A percentile compares a stretch with the other conserved stretches of the same genome.
Conservation (phyloP, 495 filamentous ascomycete species). For the Penicillium pulvis region DNA sequence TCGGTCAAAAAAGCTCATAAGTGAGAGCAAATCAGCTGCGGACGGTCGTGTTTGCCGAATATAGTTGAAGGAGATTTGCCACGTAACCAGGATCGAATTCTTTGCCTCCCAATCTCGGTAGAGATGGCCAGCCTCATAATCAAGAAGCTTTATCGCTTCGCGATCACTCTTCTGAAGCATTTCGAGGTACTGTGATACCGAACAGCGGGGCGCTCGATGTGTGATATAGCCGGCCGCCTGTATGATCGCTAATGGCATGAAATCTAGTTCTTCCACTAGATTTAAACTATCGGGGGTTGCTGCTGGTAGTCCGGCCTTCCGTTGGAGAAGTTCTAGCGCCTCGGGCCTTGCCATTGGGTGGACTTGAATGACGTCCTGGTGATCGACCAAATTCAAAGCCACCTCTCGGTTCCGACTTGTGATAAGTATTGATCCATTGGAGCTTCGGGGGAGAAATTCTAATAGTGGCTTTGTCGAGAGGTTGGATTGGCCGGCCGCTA, state of each 20-base stretch:
- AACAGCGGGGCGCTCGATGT: not conserved
- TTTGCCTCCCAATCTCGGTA: not conserved
- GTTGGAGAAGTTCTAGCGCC: slow-evolving; percentile 40
- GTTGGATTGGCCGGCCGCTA: not conserved
- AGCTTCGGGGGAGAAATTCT: not conserved
- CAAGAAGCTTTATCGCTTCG: not conserved
- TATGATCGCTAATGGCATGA: slow-evolving; percentile 46
- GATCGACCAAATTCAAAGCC: slow-evolving; percentile 28
- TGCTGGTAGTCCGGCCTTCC: slow-evolving; percentile 28
- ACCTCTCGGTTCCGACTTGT: slow-evolving; percentile 31
- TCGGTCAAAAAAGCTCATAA: not conserved
- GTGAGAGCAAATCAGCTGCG: slow-evolving; percentile 26
- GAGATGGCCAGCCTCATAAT: not conserved
- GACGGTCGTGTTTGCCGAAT: slow-evolving; percentile 21
- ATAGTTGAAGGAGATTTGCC: slow-evolving; percentile 35
- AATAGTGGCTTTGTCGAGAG: not conserved
- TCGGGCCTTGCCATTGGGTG: slow-evolving; percentile 34
- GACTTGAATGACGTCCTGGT: not conserved
- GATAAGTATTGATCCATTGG: slow-evolving; percentile 10
- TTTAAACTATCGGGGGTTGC: slow-evolving; percentile 1
- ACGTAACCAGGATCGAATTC: slow-evolving; percentile 29
- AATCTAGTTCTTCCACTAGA: slow-evolving; percentile 24
- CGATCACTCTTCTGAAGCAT: slow-evolving; percentile 3
- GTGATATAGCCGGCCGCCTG: not conserved
- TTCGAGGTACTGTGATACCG: slow-evolving; percentile 1